Evolutionary conservation across 495 filamentous ascomycete genomes (phyloP), one percentile per base, ranked within the genome.

Genomic region (Penicillium soppii): DNA sequence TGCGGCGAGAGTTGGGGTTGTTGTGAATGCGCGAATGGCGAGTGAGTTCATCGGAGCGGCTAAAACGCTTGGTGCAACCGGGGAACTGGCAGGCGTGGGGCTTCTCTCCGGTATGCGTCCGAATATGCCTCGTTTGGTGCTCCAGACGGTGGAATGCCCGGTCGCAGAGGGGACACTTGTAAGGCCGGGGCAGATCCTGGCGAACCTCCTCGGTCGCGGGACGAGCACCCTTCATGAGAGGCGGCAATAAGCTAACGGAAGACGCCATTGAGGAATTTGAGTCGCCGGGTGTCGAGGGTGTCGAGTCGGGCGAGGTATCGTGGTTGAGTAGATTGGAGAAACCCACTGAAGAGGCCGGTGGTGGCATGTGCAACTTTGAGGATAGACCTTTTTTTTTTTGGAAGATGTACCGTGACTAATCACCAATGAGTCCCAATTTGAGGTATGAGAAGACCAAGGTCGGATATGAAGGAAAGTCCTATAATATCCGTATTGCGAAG

Each of bases 81-180:
- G 89, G 90, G 62, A 89, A 96, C 59, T 87, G 83, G 81, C 94
- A 98, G 33, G 86, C 91, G 62, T 98, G 94, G 15, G 94, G 94
- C 77, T 97, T 98, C 75, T 98, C 94, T 52, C 94, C 95, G 2
- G 94, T 98, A 68, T 98, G 94, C 7, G 95, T 97, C 57, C 94
- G 83, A 63, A 98, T 97, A 68, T 98, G 94, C 54, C 94, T 82
- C 22, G 94, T 98, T 75, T 98, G 94, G 67, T 98, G 94, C 74
- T 98, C 94, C 42, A 98, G 79, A 53, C 94, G 89, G 80, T 98
- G 94, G 77, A 98, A 98, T 26, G 94, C 94, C 78, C 97, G 96
- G 62, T 97, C 95, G 80, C 94, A 98, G 41, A 98, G 78, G 35
- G 94, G 92, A 66, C 94, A 98, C 73, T 97, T 97, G 81, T 98